Base-by-base conservation (phyloP, 2,329 filamentous ascomycete species). In the Ceratocystis smalleyi region DNA sequence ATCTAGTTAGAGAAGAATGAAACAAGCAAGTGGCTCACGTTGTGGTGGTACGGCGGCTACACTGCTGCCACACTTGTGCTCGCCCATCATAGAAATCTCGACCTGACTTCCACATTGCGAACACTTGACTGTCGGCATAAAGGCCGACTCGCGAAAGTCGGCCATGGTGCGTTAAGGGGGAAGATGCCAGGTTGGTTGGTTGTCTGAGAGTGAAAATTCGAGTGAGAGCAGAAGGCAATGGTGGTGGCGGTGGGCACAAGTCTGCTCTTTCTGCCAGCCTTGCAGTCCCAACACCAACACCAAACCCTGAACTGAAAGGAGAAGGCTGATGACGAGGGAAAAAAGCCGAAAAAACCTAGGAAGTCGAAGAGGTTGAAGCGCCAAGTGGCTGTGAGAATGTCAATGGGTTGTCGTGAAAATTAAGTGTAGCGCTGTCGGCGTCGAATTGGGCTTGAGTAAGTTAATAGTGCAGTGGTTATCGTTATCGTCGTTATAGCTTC, bases 51-150 rank as follows among this genome's bases (percentile, higher is more conserved):
- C 65, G 3, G 65, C 61, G 5, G 65, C 35, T 40, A 40, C 10
- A 40, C 35, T 24, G 24, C 59, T 62, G 43, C 49, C 51, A 57
- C 91, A 96, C 67, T 89, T 73, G 77, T 96, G 91, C 67, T 95
- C 89, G 67, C 89, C 89, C 86, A 96, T 88, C 73, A 85, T 78
- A 49, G 87, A 86, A 69, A 96, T 94, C 71, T 91, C 86, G 66
- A 96, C 88, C 70, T 91, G 83, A 49, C 77, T 74, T 49, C 84
- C 83, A 72, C 90, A 95, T 76, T 81, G 84, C 63, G 90, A 95
- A 75, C 90, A 95, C 79, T 92, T 95, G 75, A 95, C 88, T 27
- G 85, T 85, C 71, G 90, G 89, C 77, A 94, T 78, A 68, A 91
- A 83, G 74, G 82, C 81, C 73, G 83, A 86, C 73, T 84, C 81